A percentile compares a stretch with the other conserved stretches of the same genome.
Evolutionary conservation across 805 yeast species (phyloP).

Genomic region (Lipomyces yamadae): DNA sequence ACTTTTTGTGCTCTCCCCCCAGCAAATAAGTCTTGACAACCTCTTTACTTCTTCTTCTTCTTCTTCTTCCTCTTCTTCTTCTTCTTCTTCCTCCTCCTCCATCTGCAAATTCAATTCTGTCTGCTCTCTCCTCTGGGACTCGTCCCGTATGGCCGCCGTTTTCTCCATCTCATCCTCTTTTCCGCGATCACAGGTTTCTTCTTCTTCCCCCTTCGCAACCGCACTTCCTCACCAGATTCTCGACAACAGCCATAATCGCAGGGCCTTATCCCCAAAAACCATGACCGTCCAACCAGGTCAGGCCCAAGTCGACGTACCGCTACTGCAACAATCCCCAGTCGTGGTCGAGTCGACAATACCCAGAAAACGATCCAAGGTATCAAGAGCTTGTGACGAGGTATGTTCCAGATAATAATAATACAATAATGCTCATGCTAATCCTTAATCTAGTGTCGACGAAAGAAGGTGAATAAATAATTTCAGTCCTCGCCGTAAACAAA

Average conservation of each 20-base stretch:
- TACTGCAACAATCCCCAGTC: background rate
- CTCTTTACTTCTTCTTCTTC: background rate
- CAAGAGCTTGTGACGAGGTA: conserved; percentile 61
- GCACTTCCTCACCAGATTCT: background rate
- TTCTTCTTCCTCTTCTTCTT: background rate
- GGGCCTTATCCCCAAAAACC: background rate
- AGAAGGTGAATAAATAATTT: conserved; percentile 42
- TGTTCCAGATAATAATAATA: conserved; percentile 15
- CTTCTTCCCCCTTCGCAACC: background rate
- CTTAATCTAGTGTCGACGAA: conserved; percentile 48
- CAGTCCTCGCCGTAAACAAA: too few relatives aligned
- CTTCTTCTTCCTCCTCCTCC: background rate
- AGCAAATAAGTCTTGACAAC: too few relatives aligned
- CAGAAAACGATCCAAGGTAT: conserved; percentile 59
- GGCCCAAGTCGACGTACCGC: conserved; percentile 1
- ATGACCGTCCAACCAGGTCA: conserved; percentile 2
- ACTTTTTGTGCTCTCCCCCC: too few relatives aligned
- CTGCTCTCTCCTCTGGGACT: background rate
- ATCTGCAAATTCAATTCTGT: background rate
- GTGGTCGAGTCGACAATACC: conserved; percentile 31
- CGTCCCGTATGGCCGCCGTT: conserved; percentile 9
- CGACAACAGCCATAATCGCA: background rate
- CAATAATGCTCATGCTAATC: background rate
- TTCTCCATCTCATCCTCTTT: background rate
- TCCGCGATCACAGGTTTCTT: background rate